Percentiles rank a stretch among this genome's conserved stretches.
These are phyloP conservation scores for Pholiota adiposa DNA, from an alignment of 1,284 basidiomycete species.

Conservation along the genomic window DNA sequence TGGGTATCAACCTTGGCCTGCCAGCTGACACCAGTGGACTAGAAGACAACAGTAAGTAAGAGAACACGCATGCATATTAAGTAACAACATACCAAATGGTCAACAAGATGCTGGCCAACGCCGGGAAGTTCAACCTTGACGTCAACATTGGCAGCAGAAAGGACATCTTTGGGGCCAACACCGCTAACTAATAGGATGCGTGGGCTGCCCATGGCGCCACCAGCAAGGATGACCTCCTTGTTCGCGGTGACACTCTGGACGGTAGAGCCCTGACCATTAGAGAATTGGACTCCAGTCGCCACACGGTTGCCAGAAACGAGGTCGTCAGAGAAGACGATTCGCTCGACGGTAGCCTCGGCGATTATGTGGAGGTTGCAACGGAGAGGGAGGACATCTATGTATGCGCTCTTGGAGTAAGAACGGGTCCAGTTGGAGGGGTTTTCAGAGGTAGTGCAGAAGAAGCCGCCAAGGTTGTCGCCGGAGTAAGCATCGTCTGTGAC, in stretches of 20 bases:
- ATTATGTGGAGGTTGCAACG: slow-evolving; percentile 41
- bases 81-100: slow-evolving; percentile 55
- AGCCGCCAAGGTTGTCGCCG: slow-evolving; percentile 38
- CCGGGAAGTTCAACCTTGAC: slow-evolving; percentile 62
- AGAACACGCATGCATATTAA: not conserved
- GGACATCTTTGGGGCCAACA: slow-evolving; percentile 65
- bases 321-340: slow-evolving; percentile 33
- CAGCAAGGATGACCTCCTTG: slow-evolving; percentile 64
- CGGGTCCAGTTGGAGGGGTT: slow-evolving; percentile 45
- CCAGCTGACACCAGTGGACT: slow-evolving; percentile 54
- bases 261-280: slow-evolving; percentile 19
- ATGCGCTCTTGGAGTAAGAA: slow-evolving; percentile 53
- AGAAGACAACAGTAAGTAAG: slow-evolving; percentile 14
- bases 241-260: slow-evolving; percentile 44
- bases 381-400: slow-evolving; percentile 55
- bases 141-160: slow-evolving; percentile 57
- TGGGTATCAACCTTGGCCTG: slow-evolving; percentile 52
- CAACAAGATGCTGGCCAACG: slow-evolving; percentile 79
- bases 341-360: slow-evolving; percentile 37
- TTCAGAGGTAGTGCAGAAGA: slow-evolving; percentile 36
- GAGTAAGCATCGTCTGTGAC: slow-evolving; percentile 31
- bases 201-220: slow-evolving; percentile 68
- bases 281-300: slow-evolving; percentile 29
- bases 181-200: slow-evolving; percentile 76
- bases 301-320: slow-evolving; percentile 23